Evolutionary conservation across 176 grass and related monocot genomes (phyloP).

Genomic region (Hordeum vulgare): MorexV3_pseudomolecules_assembly NC_058524.1:611598136-611598635

Average conservation of each 20-base stretch:
- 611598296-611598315: constrained; percentile 59
- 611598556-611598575: constrained; percentile 72
- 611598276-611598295: constrained; percentile 45
- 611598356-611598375: constrained; percentile 41
- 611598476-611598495: constrained; percentile 40
- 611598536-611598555: constrained; percentile 70
- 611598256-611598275: constrained; percentile 42
- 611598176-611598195: constrained; percentile 56
- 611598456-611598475: constrained; percentile 60
- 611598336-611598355: constrained; percentile 22
- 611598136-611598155: constrained; percentile 31
- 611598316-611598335: constrained; percentile 28
- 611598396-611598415: not conserved
- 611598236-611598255: constrained; percentile 57
- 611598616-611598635: constrained; percentile 76
- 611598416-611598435: not conserved
- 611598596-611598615: constrained; percentile 74
- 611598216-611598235: constrained; percentile 51
- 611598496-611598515: constrained; percentile 47
- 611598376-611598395: constrained; percentile 51
- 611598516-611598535: constrained; percentile 24
- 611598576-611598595: constrained; percentile 72
- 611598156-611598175: constrained; percentile 45
- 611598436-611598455: constrained; percentile 28
- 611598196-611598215: constrained; percentile 23